Percentiles rank a stretch among this genome's conserved stretches.
Evolutionary conservation across 2,329 filamentous ascomycete species (phyloP).

Genomic region (Aspergillus japonicus): DNA sequence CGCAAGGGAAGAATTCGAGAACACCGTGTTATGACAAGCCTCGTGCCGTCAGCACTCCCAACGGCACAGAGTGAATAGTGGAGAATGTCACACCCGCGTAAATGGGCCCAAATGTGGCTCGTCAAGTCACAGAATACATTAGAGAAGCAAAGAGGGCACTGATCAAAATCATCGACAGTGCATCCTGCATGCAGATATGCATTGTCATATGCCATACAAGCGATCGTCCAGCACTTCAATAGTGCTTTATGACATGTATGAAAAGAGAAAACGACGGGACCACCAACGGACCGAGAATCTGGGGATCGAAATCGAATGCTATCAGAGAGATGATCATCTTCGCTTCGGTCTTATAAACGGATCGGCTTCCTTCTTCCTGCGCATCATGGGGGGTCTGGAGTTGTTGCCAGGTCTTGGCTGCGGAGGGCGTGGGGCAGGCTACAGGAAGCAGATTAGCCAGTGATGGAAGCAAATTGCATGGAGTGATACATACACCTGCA

Average conservation of each 20-base stretch:
- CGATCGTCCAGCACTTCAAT: not conserved
- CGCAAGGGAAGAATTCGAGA: not conserved
- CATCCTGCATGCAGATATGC: not conserved
- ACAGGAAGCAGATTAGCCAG: slow-evolving; percentile 14
- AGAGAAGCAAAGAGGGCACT: not conserved
- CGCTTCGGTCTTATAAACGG: slow-evolving; percentile 45
- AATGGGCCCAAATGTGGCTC: not conserved
- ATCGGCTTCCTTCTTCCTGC: slow-evolving; percentile 41
- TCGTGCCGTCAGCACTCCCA: not conserved
- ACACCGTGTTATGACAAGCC: not conserved
- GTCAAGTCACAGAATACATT: not conserved
- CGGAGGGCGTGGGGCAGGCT: slow-evolving; percentile 22
- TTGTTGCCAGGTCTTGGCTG: slow-evolving; percentile 20
- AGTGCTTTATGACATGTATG: not conserved
- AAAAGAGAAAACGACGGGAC: too few relatives aligned
- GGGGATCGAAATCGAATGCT: not conserved
- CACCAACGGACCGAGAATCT: too few relatives aligned
- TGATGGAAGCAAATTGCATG: not conserved
- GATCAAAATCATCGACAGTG: not conserved
- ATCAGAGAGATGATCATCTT: slow-evolving; percentile 22
- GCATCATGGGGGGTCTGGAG: slow-evolving; percentile 30
- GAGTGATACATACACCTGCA: slow-evolving; percentile 22
- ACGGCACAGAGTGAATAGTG: not conserved
- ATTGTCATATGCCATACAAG: not conserved
- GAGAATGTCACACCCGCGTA: not conserved